phyloP scores from a whole-genome alignment of 192 early-diverging fungal genomes.

The Backusella tarrabulga region DNA sequence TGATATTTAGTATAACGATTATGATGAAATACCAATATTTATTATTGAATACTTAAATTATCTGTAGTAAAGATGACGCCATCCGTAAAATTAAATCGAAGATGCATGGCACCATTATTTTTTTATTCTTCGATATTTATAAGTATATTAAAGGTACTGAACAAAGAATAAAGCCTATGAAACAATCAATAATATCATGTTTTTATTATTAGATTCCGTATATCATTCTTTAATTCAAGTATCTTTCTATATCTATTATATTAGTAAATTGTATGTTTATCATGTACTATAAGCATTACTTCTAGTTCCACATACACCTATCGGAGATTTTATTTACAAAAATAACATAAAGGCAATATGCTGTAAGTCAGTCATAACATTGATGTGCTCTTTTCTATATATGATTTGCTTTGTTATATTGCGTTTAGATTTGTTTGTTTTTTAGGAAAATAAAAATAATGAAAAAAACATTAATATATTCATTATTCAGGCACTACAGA shows the following conservation, averaged over 20 bases:
- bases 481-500: constrained; percentile 1
- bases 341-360: neutral
- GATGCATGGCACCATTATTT: neutral
- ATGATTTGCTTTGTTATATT: neutral
- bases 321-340: constrained; percentile 4
- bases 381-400: neutral
- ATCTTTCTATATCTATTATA: neutral
- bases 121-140: neutral
- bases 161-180: neutral
- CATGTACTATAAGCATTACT: neutral
- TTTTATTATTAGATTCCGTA: neutral
- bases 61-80: neutral
- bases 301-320: neutral
- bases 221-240: neutral
- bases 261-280: neutral
- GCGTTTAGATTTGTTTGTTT: neutral
- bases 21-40: neutral
- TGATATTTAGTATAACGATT: neutral
- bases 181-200: neutral
- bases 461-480: neutral
- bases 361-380: neutral
- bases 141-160: neutral
- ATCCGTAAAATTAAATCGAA: neutral
- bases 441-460: neutral
- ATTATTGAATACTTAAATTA: neutral